A percentile compares a stretch with the other conserved stretches of the same genome.
Conservation (phyloP, 768 basidiomycete species). For the Myochromella boudieri region DNA sequence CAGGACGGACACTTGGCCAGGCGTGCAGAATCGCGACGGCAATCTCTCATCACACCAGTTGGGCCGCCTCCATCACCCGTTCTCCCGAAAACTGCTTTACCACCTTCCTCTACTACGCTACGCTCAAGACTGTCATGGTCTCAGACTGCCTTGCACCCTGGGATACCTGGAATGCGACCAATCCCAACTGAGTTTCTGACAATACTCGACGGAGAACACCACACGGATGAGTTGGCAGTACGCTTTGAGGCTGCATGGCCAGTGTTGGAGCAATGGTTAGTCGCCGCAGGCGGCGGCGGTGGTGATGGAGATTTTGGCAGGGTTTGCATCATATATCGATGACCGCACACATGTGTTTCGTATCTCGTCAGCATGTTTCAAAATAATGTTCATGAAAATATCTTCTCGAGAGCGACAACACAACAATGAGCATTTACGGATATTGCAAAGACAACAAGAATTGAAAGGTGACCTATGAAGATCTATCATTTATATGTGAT, state of each 20-base stretch:
- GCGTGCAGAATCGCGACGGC: slow-evolving; percentile 36
- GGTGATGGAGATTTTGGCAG: slow-evolving; percentile 70
- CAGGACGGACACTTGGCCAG: slow-evolving; percentile 18
- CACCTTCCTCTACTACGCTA: slow-evolving; percentile 7
- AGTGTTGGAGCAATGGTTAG: slow-evolving; percentile 71
- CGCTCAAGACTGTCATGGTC: slow-evolving; percentile 15
- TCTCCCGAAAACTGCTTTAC: slow-evolving; percentile 38
- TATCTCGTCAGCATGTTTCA: not conserved
- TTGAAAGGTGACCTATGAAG: not conserved
- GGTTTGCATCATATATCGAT: slow-evolving; percentile 79
- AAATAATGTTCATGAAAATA: not conserved
- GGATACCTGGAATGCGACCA: slow-evolving; percentile 14
- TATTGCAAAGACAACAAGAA: not conserved
- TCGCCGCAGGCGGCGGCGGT: slow-evolving; percentile 56
- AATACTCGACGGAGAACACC: slow-evolving; percentile 85
- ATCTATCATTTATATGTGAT: slow-evolving; percentile 47
- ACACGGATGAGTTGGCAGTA: slow-evolving; percentile 88
- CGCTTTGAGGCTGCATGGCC: slow-evolving; percentile 85
- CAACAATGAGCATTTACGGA: slow-evolving; percentile 1
- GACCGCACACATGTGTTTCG: slow-evolving; percentile 18
- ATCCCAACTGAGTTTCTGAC: slow-evolving; percentile 58
- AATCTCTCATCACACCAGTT: slow-evolving; percentile 39
- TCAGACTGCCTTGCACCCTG: slow-evolving; percentile 22
- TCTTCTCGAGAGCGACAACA: not conserved
- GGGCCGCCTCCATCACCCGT: slow-evolving; percentile 57